Conservation (phyloP, 257 asterid genomes). For the Nicotiana obtusifolia region DNA sequence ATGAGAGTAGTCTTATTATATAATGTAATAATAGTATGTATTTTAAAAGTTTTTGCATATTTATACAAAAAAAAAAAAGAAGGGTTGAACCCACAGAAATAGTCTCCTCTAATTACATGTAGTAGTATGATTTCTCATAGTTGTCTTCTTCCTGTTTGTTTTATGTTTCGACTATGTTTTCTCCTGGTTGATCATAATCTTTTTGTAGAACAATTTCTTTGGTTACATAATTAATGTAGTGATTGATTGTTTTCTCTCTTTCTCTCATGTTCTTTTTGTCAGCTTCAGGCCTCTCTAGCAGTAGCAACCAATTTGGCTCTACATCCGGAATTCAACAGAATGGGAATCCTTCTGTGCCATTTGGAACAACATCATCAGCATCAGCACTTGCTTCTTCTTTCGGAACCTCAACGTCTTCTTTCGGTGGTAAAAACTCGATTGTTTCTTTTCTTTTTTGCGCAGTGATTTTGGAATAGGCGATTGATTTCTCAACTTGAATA, state of each 20-base stretch:
- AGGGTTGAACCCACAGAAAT: too few relatives aligned
- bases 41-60: too few relatives aligned
- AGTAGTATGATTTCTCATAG: not conserved
- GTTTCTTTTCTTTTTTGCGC: not conserved
- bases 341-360: not conserved
- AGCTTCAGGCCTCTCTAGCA: not conserved
- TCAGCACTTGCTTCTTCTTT: not conserved
- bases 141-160: not conserved
- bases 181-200: not conserved
- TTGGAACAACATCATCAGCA: not conserved
- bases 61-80: too few relatives aligned
- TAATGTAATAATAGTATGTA: too few relatives aligned
- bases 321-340: not conserved
- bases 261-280: not conserved
- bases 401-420: not conserved
- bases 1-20: too few relatives aligned
- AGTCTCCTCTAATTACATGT: too few relatives aligned
- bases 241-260: not conserved
- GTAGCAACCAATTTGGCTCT: not conserved
- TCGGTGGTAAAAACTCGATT: not conserved
- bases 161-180: too few relatives aligned
- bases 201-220: not conserved
- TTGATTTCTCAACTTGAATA: not conserved
- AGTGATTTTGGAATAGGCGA: not conserved
- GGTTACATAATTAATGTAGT: not conserved